Base-by-base conservation (phyloP, 805 yeast genomes). In the Wickerhamomyces chambardii region DNA sequence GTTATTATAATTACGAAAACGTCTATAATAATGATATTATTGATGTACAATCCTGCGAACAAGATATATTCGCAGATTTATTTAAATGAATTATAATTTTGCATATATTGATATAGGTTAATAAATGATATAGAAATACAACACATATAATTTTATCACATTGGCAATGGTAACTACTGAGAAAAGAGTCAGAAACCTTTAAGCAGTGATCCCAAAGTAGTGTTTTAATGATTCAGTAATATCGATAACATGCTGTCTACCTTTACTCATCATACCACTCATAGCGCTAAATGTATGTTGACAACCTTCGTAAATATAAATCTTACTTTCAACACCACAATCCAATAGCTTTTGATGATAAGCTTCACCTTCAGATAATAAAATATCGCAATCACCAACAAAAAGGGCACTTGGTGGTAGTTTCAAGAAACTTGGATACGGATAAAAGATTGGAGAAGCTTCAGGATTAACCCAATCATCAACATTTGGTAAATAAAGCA, bases 1-100 rank as follows among this genome's bases (percentile, higher is more conserved):
- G 87, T 38, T 67, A 78, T 34, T 64, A 70, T 33, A 73, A 74
- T 42, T 84, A 75, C 50, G 90, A 81, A 50, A 69, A 78, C 45
- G 68, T 71, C 15, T 85, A 77, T 50, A 69, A 75, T 10, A 57
- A 82, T 50, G 55, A 50, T 19, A 39, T 39, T 2, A 48, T 61
- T 2, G 77, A 78, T 45, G 17, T 49, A 15, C 61, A 56, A 1
- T 56, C 63, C 2, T 76, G 87, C 47, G 65, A 66, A 36, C 53
- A 56, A 5, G 94, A 84, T 55, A 45, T 81, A 1, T 56, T 73
- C 29, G 45, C 56, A 17, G 96, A 87, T 53, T 54, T 85, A 17
- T 70, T 72, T 33, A 42, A 35, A 27, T 27, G 25, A 12, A 24
- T 29, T 27, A 2, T 7, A 11, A 5, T 22, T 24, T 17, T 24